Conservation (phyloP, 2,329 filamentous ascomycete species). For the Aspergillus fijiensis region DNA sequence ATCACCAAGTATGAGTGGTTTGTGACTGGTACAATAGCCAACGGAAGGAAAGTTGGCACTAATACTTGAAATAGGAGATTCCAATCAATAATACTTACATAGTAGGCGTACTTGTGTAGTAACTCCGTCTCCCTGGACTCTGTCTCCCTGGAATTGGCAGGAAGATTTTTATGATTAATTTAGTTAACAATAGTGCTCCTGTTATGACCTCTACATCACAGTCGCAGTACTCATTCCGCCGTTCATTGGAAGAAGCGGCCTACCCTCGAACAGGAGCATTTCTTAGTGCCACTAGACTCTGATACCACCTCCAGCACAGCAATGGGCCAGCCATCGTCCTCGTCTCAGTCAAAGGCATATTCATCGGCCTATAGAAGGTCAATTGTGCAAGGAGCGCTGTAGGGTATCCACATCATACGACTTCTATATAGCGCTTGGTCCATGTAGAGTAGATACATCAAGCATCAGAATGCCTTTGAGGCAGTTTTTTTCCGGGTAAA, state of each 20-base stretch:
- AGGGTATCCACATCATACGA: slow-evolving; percentile 9
- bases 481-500: background rate
- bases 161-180: background rate
- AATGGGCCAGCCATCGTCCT: slow-evolving; percentile 6
- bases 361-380: slow-evolving; percentile 5
- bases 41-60: background rate
- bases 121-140: background rate
- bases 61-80: too few relatives aligned
- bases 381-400: slow-evolving; percentile 10
- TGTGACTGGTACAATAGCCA: slow-evolving; percentile 7
- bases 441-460: slow-evolving; percentile 2
- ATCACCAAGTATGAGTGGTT: background rate
- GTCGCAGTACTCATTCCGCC: background rate
- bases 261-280: slow-evolving; percentile 6
- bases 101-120: background rate
- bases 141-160: background rate
- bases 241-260: slow-evolving; percentile 5
- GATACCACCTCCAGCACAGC: background rate
- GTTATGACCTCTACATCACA: slow-evolving; percentile 1
- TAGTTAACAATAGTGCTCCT: background rate
- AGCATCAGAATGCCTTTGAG: background rate
- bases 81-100: background rate
- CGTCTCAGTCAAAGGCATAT: slow-evolving; percentile 4
- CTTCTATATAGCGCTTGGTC: background rate
- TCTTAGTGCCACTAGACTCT: slow-evolving; percentile 6